Conservation (phyloP, 257 asterid genomes). For the Solanum lycopersicoides region DNA sequence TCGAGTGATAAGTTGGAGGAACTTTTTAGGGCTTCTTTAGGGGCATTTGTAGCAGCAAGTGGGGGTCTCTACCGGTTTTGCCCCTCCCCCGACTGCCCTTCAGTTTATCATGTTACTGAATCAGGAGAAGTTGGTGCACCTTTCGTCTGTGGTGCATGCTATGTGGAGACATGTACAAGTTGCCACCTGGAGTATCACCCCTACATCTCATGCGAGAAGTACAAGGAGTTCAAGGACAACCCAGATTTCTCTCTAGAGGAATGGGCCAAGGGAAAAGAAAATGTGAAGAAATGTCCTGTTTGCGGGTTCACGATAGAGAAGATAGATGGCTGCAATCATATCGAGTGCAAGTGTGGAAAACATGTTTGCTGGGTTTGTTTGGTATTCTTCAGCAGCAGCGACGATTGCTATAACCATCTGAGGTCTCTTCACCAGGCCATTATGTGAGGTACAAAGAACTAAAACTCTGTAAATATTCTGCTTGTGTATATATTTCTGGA, state of each 20-base stretch:
- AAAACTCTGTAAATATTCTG: not conserved
- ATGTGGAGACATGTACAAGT: conserved; percentile 64
- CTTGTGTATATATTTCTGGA: not conserved
- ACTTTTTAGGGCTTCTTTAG: conserved; percentile 68
- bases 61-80: conserved; percentile 66
- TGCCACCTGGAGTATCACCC: conserved; percentile 90
- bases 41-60: conserved; percentile 60
- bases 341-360: conserved; percentile 67
- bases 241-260: conserved; percentile 75
- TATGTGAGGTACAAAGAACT: conserved; percentile 5
- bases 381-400: conserved; percentile 31
- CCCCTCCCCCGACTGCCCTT: conserved; percentile 93
- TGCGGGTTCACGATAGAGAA: conserved; percentile 81
- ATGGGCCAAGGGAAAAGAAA: conserved; percentile 63
- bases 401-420: conserved; percentile 66
- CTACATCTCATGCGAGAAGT: conserved; percentile 53
- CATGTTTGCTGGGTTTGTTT: conserved; percentile 91
- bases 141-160: conserved; percentile 68
- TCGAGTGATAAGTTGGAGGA: conserved; percentile 56
- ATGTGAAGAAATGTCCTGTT: conserved; percentile 70
- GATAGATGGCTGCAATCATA: conserved; percentile 85
- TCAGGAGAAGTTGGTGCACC: conserved; percentile 11
- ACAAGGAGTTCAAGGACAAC: conserved; percentile 53
- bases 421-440: conserved; percentile 46
- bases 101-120: conserved; percentile 46